phyloP scores from a whole-genome alignment of 2,329 filamentous ascomycete species.

The Aspergillus brasiliensis region DNA sequence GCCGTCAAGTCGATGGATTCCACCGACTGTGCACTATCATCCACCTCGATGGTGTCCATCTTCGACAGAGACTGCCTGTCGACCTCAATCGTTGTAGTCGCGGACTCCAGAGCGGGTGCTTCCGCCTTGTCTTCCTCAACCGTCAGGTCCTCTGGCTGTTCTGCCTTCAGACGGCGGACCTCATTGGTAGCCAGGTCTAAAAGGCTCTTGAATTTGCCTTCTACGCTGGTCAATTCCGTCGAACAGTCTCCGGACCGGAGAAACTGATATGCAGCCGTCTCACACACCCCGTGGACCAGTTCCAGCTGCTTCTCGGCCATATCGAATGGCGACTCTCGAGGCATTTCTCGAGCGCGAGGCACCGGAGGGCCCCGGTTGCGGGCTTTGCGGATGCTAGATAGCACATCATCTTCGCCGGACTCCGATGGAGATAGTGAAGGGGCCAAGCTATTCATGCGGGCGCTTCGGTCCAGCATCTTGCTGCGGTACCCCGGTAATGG shows the following conservation, averaged over 20 bases:
- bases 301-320: constrained; percentile 77
- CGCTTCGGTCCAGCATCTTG: constrained; percentile 16
- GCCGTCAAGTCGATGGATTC: constrained; percentile 23
- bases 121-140: constrained; percentile 25
- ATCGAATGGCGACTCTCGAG: constrained; percentile 66
- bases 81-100: constrained; percentile 6
- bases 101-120: neutral
- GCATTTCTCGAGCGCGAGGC: constrained; percentile 53
- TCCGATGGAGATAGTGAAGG: neutral
- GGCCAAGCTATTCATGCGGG: constrained; percentile 1
- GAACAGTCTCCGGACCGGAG: constrained; percentile 83
- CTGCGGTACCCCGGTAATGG: constrained; percentile 29
- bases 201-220: constrained; percentile 65
- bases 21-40: constrained; percentile 19
- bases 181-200: constrained; percentile 63
- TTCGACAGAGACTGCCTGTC: constrained; percentile 5
- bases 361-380: constrained; percentile 19
- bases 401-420: constrained; percentile 14
- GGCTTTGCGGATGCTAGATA: constrained; percentile 30
- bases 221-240: constrained; percentile 72
- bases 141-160: constrained; percentile 44
- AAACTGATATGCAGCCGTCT: constrained; percentile 85
- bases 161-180: constrained; percentile 57
- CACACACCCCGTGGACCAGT: constrained; percentile 76
- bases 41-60: constrained; percentile 21